A percentile compares a stretch with the other conserved stretches of the same genome.
Evolutionary conservation across 345 rosid species (phyloP).

Genomic region (Eucalyptus erythrocorys): DNA sequence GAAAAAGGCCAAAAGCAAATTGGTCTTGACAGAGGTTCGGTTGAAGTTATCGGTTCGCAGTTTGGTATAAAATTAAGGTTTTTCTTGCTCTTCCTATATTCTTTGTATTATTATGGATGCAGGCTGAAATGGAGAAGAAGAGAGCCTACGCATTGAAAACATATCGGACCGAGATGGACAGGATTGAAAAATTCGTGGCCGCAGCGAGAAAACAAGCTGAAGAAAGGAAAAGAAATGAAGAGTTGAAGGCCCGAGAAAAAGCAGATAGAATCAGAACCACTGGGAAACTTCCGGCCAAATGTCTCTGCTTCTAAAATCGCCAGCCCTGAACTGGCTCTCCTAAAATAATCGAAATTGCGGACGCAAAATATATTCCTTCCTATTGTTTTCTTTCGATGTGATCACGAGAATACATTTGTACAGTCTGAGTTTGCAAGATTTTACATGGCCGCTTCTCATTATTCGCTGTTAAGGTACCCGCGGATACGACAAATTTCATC

Average conservation of each 20-base stretch:
- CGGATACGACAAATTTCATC: background rate
- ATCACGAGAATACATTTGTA: background rate
- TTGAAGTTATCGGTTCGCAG: background rate
- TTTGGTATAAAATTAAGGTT: background rate
- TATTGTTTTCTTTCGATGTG: background rate
- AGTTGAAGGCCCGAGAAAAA: conserved; percentile 47
- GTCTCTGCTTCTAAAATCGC: conserved; percentile 36
- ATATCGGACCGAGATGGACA: conserved; percentile 23
- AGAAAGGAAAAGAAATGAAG: conserved; percentile 37
- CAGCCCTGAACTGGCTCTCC: background rate
- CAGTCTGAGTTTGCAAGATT: background rate
- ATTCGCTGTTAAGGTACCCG: background rate
- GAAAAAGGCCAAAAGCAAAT: conserved; percentile 32
- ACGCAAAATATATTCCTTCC: background rate
- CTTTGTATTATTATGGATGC: background rate
- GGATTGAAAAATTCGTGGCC: conserved; percentile 25
- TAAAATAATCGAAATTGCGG: background rate
- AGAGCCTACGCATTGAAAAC: conserved; percentile 28
- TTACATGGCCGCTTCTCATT: background rate
- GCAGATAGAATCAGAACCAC: conserved; percentile 49
- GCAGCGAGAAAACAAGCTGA: conserved; percentile 47
- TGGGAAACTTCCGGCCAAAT: conserved; percentile 32
- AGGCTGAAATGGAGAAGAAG: conserved; percentile 27
- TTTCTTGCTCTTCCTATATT: background rate
- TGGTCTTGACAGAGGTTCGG: conserved; percentile 51